A percentile compares a stretch with the other conserved stretches of the same genome.
Conservation (phyloP, 139 green algal species). For the Helicosporidium sp. region DNA sequence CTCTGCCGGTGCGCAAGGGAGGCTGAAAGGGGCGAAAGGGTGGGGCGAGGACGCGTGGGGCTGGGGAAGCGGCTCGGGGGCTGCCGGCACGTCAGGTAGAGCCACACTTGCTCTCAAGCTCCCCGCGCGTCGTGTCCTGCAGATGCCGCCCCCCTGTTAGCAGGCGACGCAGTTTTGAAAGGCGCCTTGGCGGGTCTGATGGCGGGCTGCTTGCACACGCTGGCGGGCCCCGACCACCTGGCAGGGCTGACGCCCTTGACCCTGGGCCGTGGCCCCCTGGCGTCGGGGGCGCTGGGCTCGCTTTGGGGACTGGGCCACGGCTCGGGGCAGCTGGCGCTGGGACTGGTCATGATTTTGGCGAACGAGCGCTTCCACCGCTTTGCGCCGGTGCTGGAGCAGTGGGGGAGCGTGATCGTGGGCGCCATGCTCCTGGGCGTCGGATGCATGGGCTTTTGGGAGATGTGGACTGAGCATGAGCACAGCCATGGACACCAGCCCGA, state of each 20-base stretch:
- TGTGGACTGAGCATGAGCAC: too few species aligned
- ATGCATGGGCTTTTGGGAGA: constrained; percentile 70
- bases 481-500: too few species aligned
- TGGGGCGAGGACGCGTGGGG: too few species aligned
- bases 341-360: constrained; percentile 67
- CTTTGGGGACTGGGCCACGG: constrained; percentile 95
- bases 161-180: too few species aligned
- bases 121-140: too few species aligned
- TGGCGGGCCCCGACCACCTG: constrained; percentile 89
- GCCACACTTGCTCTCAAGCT: too few species aligned
- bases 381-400: constrained; percentile 51
- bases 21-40: too few species aligned
- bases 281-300: constrained; percentile 64
- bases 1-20: too few species aligned
- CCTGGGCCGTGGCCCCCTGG: constrained; percentile 57
- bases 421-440: constrained; percentile 84
- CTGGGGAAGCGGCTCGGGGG: too few species aligned
- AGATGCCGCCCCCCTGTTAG: too few species aligned
- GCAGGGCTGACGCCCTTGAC: constrained; percentile 84
- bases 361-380: constrained; percentile 40
- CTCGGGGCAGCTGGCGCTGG: constrained; percentile 89
- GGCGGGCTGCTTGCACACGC: constrained; percentile 82
- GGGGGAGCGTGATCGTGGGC: constrained; percentile 58
- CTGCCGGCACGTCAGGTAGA: too few species aligned
- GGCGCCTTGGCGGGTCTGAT: constrained; percentile 66